Evolutionary conservation across 176 grass and related monocot species (phyloP).

Genomic region (Oryza coarctata): DNA sequence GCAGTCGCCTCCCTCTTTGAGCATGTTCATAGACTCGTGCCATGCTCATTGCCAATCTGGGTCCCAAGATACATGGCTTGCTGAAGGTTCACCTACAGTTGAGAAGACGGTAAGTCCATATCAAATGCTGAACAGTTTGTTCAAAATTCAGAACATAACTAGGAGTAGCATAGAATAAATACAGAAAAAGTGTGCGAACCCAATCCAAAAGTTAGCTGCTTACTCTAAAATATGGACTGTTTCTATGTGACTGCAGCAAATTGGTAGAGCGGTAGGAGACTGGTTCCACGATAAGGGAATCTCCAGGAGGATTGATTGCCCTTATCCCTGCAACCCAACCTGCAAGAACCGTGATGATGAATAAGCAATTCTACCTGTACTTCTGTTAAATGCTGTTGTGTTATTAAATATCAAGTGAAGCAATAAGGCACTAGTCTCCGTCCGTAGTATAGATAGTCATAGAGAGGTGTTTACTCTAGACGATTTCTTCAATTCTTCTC

Average conservation of each 20-base stretch:
- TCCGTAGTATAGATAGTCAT: background rate
- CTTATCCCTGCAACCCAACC: slow-evolving; percentile 82
- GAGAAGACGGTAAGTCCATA: slow-evolving; percentile 58
- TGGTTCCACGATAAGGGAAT: slow-evolving; percentile 59
- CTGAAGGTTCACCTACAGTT: slow-evolving; percentile 53
- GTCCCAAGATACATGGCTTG: slow-evolving; percentile 60
- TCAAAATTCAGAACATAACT: background rate
- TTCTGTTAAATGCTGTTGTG: background rate
- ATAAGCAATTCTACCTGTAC: slow-evolving; percentile 1
- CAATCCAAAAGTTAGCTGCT: background rate
- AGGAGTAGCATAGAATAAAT: background rate
- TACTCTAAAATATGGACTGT: background rate
- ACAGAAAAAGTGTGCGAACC: background rate
- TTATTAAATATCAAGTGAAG: background rate
- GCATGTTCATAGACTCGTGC: slow-evolving; percentile 92
- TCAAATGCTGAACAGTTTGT: background rate
- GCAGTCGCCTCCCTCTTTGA: slow-evolving; percentile 41
- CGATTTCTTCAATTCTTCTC: background rate
- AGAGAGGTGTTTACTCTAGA: slow-evolving; percentile 1
- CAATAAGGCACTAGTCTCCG: background rate
- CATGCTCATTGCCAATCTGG: slow-evolving; percentile 86
- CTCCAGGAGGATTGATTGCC: slow-evolving; percentile 57
- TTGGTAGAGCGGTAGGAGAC: slow-evolving; percentile 76
- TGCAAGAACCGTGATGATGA: slow-evolving; percentile 71
- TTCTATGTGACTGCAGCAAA: slow-evolving; percentile 51